Percentiles rank a stretch among this genome's conserved stretches.
These are phyloP conservation scores for Leccinum subgranulosum DNA, from an alignment of 768 basidiomycete genomes.

Conservation along the genomic window DNA sequence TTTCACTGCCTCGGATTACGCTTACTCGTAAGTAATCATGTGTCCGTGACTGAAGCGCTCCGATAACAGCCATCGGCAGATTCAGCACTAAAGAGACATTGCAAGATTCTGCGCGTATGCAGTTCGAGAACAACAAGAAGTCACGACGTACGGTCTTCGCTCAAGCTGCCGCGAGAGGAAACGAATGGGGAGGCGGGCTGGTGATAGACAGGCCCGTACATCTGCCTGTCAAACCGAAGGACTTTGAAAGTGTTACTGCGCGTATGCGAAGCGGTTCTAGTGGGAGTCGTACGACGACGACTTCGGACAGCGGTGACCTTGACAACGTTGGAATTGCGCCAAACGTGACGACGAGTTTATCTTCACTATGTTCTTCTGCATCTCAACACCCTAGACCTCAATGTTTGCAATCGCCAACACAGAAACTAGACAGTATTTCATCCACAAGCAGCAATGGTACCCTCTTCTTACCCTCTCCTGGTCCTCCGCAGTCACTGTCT, in stretches of 20 bases:
- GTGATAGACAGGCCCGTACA: slow-evolving; percentile 44
- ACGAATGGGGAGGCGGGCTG: slow-evolving; percentile 51
- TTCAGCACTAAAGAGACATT: slow-evolving; percentile 73
- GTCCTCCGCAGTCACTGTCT: slow-evolving; percentile 33
- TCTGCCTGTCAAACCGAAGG: slow-evolving; percentile 44
- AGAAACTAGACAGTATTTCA: slow-evolving; percentile 28
- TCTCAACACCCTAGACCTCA: slow-evolving; percentile 46
- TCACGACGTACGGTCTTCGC: slow-evolving; percentile 67
- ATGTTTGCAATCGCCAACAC: slow-evolving; percentile 43
- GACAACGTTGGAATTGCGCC: slow-evolving; percentile 43
- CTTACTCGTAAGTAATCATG: slow-evolving; percentile 45
- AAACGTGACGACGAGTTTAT: slow-evolving; percentile 42
- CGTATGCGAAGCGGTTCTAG: slow-evolving; percentile 81
- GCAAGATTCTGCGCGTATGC: slow-evolving; percentile 75
- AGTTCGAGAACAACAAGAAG: slow-evolving; percentile 79
- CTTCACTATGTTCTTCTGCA: slow-evolving; percentile 62
- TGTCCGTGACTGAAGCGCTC: background rate
- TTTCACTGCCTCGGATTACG: slow-evolving; percentile 90
- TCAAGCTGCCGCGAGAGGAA: slow-evolving; percentile 66
- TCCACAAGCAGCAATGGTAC: slow-evolving; percentile 37
- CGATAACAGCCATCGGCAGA: slow-evolving; percentile 35
- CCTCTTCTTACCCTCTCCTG: slow-evolving; percentile 37
- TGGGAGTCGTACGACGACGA: slow-evolving; percentile 71
- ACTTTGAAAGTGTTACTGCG: slow-evolving; percentile 37
- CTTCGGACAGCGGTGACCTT: slow-evolving; percentile 70